Conservation (phyloP, 1,284 basidiomycete genomes). For the Cutaneotrichosporon cavernicola region DNA sequence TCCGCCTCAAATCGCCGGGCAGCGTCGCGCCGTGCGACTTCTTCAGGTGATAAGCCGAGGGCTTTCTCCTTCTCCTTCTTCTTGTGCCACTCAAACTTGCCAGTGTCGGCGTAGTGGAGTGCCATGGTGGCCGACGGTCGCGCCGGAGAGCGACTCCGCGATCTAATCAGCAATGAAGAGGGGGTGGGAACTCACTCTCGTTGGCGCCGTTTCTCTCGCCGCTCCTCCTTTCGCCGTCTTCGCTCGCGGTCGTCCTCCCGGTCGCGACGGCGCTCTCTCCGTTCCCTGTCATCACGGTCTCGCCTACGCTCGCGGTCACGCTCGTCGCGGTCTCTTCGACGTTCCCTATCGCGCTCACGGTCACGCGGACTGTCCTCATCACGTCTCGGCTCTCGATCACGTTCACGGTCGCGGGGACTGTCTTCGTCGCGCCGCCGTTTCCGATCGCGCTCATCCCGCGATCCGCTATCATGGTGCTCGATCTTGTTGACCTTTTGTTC, state of each 20-base stretch:
- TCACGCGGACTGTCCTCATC: too few species aligned
- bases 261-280: conserved; percentile 17
- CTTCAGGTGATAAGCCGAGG: conserved; percentile 73
- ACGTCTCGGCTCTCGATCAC: too few species aligned
- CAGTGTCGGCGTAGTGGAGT: conserved; percentile 84
- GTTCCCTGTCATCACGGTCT: conserved; percentile 17
- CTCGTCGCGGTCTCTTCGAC: neutral
- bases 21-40: conserved; percentile 77
- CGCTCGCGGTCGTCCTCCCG: conserved; percentile 23
- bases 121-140: conserved; percentile 68
- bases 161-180: conserved; percentile 26
- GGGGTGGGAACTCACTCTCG: conserved; percentile 36
- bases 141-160: conserved; percentile 54
- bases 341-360: neutral
- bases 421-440: neutral
- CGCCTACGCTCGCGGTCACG: conserved; percentile 21
- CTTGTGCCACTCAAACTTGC: conserved; percentile 97
- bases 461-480: neutral
- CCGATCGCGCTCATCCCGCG: neutral
- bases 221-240: conserved; percentile 18
- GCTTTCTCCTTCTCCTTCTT: conserved; percentile 95
- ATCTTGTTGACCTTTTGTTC: too few species aligned
- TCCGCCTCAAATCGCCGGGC: conserved; percentile 82
- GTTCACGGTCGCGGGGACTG: too few species aligned
- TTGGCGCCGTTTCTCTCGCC: conserved; percentile 16